Evolutionary conservation across 345 rosid genomes (phyloP).

Genomic region (Eucalyptus albens): DNA sequence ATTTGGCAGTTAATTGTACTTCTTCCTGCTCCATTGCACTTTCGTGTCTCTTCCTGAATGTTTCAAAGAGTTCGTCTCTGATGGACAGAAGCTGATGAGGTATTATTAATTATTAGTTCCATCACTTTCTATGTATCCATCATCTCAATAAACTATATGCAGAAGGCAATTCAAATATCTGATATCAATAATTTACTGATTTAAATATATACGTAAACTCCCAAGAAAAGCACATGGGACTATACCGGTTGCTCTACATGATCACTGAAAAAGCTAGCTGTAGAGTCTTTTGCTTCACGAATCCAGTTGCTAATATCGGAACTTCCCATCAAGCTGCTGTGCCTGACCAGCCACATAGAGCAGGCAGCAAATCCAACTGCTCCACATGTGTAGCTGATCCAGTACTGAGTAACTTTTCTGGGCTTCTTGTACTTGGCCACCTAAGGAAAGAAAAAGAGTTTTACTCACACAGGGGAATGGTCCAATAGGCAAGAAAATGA

Average conservation of each 20-base stretch:
- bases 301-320: slow-evolving; percentile 90
- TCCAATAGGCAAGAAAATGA: background rate
- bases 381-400: slow-evolving; percentile 78
- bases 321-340: slow-evolving; percentile 90
- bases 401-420: slow-evolving; percentile 44
- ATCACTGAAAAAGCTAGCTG: slow-evolving; percentile 50
- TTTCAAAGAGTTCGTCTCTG: slow-evolving; percentile 91
- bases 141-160: background rate
- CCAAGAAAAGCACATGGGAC: background rate
- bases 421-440: slow-evolving; percentile 77
- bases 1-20: slow-evolving; percentile 73
- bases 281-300: slow-evolving; percentile 66
- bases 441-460: slow-evolving; percentile 11
- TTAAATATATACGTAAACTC: background rate
- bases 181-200: background rate
- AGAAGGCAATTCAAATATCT: background rate
- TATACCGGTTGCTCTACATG: slow-evolving; percentile 97
- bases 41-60: slow-evolving; percentile 88
- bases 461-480: background rate
- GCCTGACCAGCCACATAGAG: slow-evolving; percentile 76
- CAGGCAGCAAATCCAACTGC: slow-evolving; percentile 69
- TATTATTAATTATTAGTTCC: background rate
- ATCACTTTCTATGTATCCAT: background rate
- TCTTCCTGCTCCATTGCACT: slow-evolving; percentile 87
- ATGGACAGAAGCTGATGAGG: slow-evolving; percentile 64